Evolutionary conservation across 306 rosid species (phyloP).

Genomic region (Aeschynomene evenia): DNA sequence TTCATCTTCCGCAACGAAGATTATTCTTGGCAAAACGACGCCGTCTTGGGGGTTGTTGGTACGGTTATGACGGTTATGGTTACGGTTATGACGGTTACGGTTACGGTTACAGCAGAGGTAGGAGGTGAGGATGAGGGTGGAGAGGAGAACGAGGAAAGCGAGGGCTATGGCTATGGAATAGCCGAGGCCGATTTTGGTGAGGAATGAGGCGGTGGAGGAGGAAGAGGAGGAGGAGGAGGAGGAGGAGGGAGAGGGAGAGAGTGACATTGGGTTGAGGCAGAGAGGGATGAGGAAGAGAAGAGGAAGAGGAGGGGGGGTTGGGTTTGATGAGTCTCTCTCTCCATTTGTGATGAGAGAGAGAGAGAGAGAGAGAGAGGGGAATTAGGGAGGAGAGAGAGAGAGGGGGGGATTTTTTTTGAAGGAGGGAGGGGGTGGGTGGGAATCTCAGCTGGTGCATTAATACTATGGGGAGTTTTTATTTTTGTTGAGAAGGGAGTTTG

Average conservation of each 20-base stretch:
- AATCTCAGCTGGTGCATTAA: conserved; percentile 68
- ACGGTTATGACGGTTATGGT: neutral
- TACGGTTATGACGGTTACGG: conserved; percentile 8
- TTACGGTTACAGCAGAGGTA: conserved; percentile 75
- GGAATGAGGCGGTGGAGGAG: neutral
- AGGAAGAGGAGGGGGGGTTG: neutral
- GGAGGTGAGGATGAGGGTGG: conserved; percentile 76
- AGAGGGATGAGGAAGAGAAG: neutral
- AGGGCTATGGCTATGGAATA: conserved; percentile 91
- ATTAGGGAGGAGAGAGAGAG: conserved; percentile 11
- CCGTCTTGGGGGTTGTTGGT: conserved; percentile 35
- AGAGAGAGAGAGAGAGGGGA: neutral
- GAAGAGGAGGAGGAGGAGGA: neutral
- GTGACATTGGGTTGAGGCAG: conserved; percentile 51
- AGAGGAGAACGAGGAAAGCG: conserved; percentile 78
- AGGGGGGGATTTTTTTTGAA: conserved; percentile 28
- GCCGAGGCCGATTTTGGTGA: conserved; percentile 84
- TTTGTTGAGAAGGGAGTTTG: conserved; percentile 18
- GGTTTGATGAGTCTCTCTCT: conserved; percentile 18
- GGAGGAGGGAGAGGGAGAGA: neutral
- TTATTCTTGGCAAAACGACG: conserved; percentile 58
- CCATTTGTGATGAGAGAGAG: conserved; percentile 46
- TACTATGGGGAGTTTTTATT: conserved; percentile 44
- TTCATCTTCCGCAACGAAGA: conserved; percentile 73
- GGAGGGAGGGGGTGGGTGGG: conserved; percentile 61